Base-by-base conservation (phyloP, 345 rosid species). In the Adansonia digitata region DNA sequence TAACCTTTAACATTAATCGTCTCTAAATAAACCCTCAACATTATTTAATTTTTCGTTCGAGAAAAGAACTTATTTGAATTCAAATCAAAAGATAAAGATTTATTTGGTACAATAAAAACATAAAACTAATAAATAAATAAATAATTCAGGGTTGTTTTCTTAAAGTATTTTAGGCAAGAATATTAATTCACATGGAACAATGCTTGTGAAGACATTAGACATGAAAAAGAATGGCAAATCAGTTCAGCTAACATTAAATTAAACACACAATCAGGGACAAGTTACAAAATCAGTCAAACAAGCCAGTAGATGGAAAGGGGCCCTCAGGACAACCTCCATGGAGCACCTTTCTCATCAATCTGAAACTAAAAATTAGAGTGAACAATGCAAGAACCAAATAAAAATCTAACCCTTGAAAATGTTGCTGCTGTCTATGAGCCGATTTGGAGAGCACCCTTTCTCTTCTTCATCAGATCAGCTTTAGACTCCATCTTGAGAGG, bases 401-500 rank as follows among this genome's bases (percentile, higher is more conserved):
- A 42, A 51, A 68, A 46, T 29, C 53, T 43, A 13, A 67, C 8
- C 64, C 61, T 29, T 20, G 13, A 48, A 24, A 49, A 55, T 15
- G 52, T 12, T 39, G 49, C 43, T 39, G 20, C 26, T n/a, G 43
- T 22, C 78, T 31, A 76, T 63, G 49, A 71, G 29, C 37, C 74
- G 22, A 71, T 71, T 37, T 55, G 24, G 22, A 71, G 31, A 57
- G 51, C 14, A 55, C 64, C 64, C 48, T 71, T 55, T 2, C 64
- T 71, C 35, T 55, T 71, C 64, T 71, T 71, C 64, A 55, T 15
- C 22, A 55, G 35, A 13, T 71, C 64, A 0, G 74, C 74, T 71
- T 40, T 53, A 6, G 64, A 22, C 55, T 71, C 74, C 74, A 71
- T 71, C 51, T 53, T 55, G 5, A 55, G 51, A 37, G 74, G 74